phyloP scores from a whole-genome alignment of 2,329 filamentous ascomycete genomes.

The Chrysoporthe austroafricana region DNA sequence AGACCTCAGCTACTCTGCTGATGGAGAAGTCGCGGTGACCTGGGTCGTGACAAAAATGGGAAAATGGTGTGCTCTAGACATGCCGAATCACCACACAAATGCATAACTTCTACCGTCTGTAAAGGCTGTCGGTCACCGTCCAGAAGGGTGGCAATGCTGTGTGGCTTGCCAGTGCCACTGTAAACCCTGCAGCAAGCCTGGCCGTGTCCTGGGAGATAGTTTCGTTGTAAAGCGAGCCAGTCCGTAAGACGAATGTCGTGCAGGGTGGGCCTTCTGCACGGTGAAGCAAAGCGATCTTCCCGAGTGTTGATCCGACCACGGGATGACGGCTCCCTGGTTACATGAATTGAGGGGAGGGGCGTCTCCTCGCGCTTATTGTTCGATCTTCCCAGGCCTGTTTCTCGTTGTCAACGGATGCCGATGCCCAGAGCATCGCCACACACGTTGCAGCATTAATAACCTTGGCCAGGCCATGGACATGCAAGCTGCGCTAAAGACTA shows the following conservation, averaged over 20 bases:
- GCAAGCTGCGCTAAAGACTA: constrained; percentile 20
- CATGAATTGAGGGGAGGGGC: not conserved
- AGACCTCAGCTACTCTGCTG: too few species aligned
- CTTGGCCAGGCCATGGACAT: constrained; percentile 23
- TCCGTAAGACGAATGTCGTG: not conserved
- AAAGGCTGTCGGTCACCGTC: not conserved
- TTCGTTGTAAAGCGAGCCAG: not conserved
- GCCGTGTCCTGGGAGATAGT: not conserved
- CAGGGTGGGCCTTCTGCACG: not conserved
- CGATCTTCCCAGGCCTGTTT: not conserved
- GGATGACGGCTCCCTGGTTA: not conserved
- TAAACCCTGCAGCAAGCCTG: not conserved
- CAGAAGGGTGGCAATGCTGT: not conserved
- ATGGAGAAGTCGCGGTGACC: not conserved
- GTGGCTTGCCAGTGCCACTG: not conserved
- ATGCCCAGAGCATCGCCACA: constrained; percentile 61
- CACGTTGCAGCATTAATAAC: constrained; percentile 54
- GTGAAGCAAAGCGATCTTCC: not conserved
- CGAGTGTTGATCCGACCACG: not conserved
- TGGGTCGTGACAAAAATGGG: not conserved
- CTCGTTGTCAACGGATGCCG: not conserved
- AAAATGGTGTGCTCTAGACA: not conserved
- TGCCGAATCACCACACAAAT: not conserved
- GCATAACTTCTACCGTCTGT: not conserved
- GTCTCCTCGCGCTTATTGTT: not conserved